These are phyloP conservation scores for Oenanthe javanica DNA, from an alignment of 140 eudicot genomes.

Conservation along the genomic window DNA sequence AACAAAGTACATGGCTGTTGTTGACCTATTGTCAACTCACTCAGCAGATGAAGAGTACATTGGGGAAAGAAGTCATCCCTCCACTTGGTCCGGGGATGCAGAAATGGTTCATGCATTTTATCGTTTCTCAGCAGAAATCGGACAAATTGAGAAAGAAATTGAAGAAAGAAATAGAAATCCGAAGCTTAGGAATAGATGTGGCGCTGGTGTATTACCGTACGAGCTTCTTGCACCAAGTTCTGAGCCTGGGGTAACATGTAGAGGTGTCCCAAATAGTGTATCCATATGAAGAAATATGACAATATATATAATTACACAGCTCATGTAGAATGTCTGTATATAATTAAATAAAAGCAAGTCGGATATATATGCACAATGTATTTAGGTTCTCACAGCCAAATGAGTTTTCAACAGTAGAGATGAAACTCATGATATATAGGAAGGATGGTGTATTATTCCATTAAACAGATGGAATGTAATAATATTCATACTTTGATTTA, in stretches of 20 bases:
- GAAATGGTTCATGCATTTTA: conserved; percentile 72
- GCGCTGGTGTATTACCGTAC: conserved; percentile 95
- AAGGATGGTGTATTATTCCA: too few species aligned
- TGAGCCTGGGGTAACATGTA: conserved; percentile 84
- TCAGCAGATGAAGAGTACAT: conserved; percentile 93
- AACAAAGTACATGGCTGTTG: conserved; percentile 94
- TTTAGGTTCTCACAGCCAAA: background rate
- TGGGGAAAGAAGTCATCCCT: conserved; percentile 70
- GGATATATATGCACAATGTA: background rate
- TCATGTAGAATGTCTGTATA: background rate
- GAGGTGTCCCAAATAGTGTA: conserved; percentile 97
- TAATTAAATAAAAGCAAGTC: background rate
- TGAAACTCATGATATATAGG: background rate
- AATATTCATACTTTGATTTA: too few species aligned
- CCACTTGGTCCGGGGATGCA: conserved; percentile 80
- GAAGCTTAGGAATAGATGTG: conserved; percentile 74
- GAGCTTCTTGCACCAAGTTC: conserved; percentile 93
- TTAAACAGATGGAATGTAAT: too few species aligned
- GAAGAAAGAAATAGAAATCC: conserved; percentile 50
- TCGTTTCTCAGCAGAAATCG: conserved; percentile 68
- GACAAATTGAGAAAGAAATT: conserved; percentile 64
- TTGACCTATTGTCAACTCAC: conserved; percentile 85
- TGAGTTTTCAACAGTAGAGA: background rate
- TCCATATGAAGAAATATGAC: conserved; percentile 34
- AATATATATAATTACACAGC: too few species aligned